Evolutionary conservation across 805 yeast genomes (phyloP).

Genomic region (Metschnikowia matae): DNA sequence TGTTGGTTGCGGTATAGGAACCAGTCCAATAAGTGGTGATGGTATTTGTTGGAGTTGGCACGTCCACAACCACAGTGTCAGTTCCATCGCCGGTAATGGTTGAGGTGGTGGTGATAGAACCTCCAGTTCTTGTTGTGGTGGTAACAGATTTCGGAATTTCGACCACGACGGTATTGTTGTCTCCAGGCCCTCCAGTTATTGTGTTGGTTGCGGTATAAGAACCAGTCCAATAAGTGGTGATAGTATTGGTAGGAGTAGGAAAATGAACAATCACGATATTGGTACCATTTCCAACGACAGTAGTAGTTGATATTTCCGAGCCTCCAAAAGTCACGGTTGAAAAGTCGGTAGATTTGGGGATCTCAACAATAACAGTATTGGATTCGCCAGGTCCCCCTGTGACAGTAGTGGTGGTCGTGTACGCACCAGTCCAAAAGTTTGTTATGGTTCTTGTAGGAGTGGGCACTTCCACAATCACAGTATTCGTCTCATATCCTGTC

Average conservation of each 20-base stretch:
- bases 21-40: slow-evolving; percentile 5
- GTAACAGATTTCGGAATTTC: no score
- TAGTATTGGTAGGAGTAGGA: not conserved
- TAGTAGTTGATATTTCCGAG: not conserved
- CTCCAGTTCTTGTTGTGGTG: no score
- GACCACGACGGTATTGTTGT: slow-evolving; percentile 10
- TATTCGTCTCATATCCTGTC: not conserved
- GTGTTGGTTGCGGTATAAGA: slow-evolving; percentile 5
- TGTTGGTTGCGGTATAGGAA: slow-evolving; percentile 2
- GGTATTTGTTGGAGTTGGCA: slow-evolving; percentile 7
- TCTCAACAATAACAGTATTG: slow-evolving; percentile 7
- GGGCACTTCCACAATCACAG: slow-evolving; percentile 16
- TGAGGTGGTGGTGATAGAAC: not conserved
- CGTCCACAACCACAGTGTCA: slow-evolving; percentile 4
- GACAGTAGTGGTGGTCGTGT: not conserved
- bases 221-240: slow-evolving; percentile 5
- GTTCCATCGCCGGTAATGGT: slow-evolving; percentile 9
- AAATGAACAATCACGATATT: not conserved
- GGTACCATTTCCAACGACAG: not conserved
- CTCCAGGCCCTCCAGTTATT: slow-evolving; percentile 5
- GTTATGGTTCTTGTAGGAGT: not conserved
- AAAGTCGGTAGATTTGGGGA: slow-evolving; percentile 4
- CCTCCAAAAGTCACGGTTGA: slow-evolving; percentile 10
- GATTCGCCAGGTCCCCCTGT: not conserved
- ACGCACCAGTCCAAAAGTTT: not conserved